Evolutionary conservation across 768 basidiomycete species (phyloP).

Genomic region (Holtermannia corniformis): DNA sequence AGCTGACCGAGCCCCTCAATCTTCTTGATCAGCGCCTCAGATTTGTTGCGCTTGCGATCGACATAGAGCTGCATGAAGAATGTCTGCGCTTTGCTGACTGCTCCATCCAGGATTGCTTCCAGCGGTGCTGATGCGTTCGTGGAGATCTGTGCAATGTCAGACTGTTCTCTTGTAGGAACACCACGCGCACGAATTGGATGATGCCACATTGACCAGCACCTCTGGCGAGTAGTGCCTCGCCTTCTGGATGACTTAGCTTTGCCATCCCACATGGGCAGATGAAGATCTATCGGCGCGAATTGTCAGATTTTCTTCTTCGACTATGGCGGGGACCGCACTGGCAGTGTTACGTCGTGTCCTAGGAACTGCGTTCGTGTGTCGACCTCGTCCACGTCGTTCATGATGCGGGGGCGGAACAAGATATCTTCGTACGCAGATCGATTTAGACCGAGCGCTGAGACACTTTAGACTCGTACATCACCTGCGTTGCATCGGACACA

Average conservation of each 20-base stretch:
- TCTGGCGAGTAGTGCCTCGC: constrained; percentile 38
- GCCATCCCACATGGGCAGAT: constrained; percentile 44
- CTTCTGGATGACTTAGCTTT: constrained; percentile 41
- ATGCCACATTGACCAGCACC: constrained; percentile 34
- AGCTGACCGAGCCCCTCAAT: constrained; percentile 32
- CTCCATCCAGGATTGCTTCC: constrained; percentile 30
- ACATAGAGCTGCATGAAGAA: constrained; percentile 44
- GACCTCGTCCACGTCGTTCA: constrained; percentile 36
- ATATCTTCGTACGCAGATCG: constrained; percentile 32
- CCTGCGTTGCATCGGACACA: constrained; percentile 5
- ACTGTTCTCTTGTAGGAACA: background rate
- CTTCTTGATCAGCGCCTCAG: constrained; percentile 33
- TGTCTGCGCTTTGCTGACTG: constrained; percentile 18
- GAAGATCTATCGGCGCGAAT: constrained; percentile 28
- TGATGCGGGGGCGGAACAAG: constrained; percentile 40
- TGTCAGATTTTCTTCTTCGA: background rate
- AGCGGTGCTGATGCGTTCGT: constrained; percentile 42
- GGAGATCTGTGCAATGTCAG: constrained; percentile 27
- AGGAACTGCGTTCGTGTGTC: constrained; percentile 38
- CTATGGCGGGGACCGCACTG: constrained; percentile 12
- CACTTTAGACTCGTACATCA: background rate
- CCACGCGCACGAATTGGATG: constrained; percentile 28
- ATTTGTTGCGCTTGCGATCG: constrained; percentile 34
- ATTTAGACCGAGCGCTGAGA: constrained; percentile 26
- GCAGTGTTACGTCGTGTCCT: constrained; percentile 37